phyloP scores from a whole-genome alignment of 2,329 filamentous ascomycete genomes.

The Monilinia aucupariae region DNA sequence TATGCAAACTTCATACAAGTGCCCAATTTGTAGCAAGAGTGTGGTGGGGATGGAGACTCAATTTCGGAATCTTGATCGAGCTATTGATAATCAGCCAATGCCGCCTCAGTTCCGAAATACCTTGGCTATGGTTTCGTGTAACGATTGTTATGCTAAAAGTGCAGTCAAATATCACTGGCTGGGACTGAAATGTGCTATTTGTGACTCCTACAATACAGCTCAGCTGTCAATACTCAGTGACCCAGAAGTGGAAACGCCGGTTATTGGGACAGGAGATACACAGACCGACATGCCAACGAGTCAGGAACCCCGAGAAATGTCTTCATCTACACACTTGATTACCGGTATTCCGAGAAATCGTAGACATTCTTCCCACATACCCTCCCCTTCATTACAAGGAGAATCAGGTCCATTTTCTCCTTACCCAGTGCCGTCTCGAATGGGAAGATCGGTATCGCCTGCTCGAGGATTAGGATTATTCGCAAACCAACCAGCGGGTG shows the following conservation, averaged over 20 bases:
- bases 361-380: slow-evolving; percentile 33
- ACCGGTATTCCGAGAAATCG: slow-evolving; percentile 24
- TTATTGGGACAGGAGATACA: slow-evolving; percentile 25
- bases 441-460: slow-evolving; percentile 35
- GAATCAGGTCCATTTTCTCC: slow-evolving; percentile 26
- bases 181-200: slow-evolving; percentile 78
- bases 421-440: slow-evolving; percentile 27
- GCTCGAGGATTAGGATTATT: slow-evolving; percentile 33
- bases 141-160: slow-evolving; percentile 87
- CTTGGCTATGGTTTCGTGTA: slow-evolving; percentile 80
- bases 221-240: slow-evolving; percentile 56
- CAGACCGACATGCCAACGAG: slow-evolving; percentile 22
- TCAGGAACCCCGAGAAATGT: slow-evolving; percentile 20
- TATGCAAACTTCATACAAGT: slow-evolving; percentile 87
- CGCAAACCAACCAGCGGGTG: slow-evolving; percentile 31
- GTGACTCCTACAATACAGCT: slow-evolving; percentile 64
- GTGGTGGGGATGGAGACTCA: slow-evolving; percentile 97
- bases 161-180: slow-evolving; percentile 91
- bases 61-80: slow-evolving; percentile 83
- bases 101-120: slow-evolving; percentile 75
- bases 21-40: slow-evolving; percentile 92
- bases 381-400: slow-evolving; percentile 17
- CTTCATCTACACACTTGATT: slow-evolving; percentile 15
- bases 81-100: slow-evolving; percentile 88
- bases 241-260: slow-evolving; percentile 25